These are phyloP conservation scores for Herpotrichia juniperi DNA, from an alignment of 2,329 filamentous ascomycete species.

Conservation along the genomic window DNA sequence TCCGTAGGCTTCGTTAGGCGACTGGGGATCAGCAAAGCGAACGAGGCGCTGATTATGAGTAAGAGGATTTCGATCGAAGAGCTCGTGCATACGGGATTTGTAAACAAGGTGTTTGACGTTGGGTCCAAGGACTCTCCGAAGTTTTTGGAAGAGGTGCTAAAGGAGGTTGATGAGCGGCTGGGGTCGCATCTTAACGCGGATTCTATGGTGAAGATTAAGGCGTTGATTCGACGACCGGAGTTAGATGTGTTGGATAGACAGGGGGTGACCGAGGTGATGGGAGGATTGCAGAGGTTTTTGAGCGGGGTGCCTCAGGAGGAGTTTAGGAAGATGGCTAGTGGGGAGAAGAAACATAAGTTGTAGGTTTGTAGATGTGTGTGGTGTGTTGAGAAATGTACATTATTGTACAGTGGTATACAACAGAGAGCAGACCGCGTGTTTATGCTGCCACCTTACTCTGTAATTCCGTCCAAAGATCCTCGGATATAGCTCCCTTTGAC, in stretches of 20 bases:
- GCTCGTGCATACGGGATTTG: constrained; percentile 77
- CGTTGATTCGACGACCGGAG: constrained; percentile 76
- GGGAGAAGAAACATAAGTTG: constrained; percentile 94
- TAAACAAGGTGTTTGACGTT: constrained; percentile 78
- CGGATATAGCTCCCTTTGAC: constrained; percentile 46
- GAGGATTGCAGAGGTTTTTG: constrained; percentile 80
- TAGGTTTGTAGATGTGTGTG: constrained; percentile 47
- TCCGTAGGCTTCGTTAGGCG: constrained; percentile 79
- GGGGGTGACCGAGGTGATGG: constrained; percentile 85
- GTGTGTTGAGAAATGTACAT: constrained; percentile 12
- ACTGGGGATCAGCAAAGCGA: constrained; percentile 80
- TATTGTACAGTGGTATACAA: constrained; percentile 35
- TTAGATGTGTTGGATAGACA: constrained; percentile 74
- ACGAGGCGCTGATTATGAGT: constrained; percentile 92
- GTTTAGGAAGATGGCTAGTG: constrained; percentile 82
- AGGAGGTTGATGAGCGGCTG: constrained; percentile 80
- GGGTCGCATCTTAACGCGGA: constrained; percentile 81
- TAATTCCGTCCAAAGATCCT: constrained; percentile 48
- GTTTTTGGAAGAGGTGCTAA: constrained; percentile 74
- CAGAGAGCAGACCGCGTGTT: constrained; percentile 21
- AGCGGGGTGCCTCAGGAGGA: constrained; percentile 84
- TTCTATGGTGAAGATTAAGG: constrained; percentile 84
- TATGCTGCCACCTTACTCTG: constrained; percentile 42
- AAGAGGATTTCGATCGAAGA: constrained; percentile 76
- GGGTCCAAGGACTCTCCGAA: constrained; percentile 66